Percentiles rank a stretch among this genome's conserved stretches.
phyloP scores from a whole-genome alignment of 805 yeast species.

The Limtongozyma cylindracea region DNA sequence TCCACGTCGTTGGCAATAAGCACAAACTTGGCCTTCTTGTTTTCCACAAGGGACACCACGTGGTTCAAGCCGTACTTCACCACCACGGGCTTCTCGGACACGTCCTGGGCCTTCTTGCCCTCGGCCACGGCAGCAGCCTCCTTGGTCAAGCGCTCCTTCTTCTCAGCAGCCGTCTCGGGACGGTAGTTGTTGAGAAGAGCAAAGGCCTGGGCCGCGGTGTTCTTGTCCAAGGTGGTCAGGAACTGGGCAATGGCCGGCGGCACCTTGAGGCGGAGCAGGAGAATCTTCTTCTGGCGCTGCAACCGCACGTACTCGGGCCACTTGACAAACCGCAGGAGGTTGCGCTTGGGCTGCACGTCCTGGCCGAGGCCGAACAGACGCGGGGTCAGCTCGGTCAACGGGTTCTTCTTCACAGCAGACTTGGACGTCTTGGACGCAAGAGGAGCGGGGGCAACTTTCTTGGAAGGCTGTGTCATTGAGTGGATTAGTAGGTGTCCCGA shows the following conservation, averaged over 20 bases:
- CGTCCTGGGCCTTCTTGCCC: slow-evolving; percentile 93
- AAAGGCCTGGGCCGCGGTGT: slow-evolving; percentile 94
- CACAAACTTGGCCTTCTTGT: slow-evolving; percentile 95
- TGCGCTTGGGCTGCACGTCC: slow-evolving; percentile 84
- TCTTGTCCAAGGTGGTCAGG: slow-evolving; percentile 90
- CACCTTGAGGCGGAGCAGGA: slow-evolving; percentile 89
- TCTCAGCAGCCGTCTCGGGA: slow-evolving; percentile 93
- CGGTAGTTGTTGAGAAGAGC: slow-evolving; percentile 97
- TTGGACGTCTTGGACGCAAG: slow-evolving; percentile 45
- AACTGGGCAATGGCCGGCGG: slow-evolving; percentile 98
- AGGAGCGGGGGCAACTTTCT: slow-evolving; percentile 98
- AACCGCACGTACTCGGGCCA: slow-evolving; percentile 98
- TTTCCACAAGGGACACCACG: slow-evolving; percentile 90
- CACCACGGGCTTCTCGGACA: slow-evolving; percentile 87
- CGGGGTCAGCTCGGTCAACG: slow-evolving; percentile 75
- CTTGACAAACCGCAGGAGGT: slow-evolving; percentile 90
- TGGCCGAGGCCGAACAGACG: slow-evolving; percentile 95
- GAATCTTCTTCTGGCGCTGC: slow-evolving; percentile 97
- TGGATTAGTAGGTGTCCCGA: too few relatives aligned
- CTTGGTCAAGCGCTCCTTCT: slow-evolving; percentile 96
- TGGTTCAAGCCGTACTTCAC: slow-evolving; percentile 98
- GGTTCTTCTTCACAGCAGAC: slow-evolving; percentile 11
- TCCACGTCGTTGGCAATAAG: slow-evolving; percentile 71
- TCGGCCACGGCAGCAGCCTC: slow-evolving; percentile 98
- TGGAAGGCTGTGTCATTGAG: too few relatives aligned